Evolutionary conservation across 768 basidiomycete genomes (phyloP).

Genomic region (Hygrocybe coccinea): DNA sequence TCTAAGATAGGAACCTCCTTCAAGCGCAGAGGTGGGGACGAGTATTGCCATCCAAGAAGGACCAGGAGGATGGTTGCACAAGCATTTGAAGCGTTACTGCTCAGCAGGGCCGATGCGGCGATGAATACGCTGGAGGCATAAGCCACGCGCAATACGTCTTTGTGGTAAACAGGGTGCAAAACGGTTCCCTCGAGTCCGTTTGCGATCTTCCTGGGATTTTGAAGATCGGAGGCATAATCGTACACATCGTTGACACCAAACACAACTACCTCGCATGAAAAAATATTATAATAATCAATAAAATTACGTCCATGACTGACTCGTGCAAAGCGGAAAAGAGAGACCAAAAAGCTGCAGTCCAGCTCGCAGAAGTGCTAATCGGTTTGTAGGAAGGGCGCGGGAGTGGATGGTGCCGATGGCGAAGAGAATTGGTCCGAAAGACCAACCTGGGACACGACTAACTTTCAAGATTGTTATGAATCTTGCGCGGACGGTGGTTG

Average conservation of each 20-base stretch:
- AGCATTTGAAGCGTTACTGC: neutral
- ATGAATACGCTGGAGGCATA: neutral
- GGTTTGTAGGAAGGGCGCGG: neutral
- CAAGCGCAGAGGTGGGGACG: neutral
- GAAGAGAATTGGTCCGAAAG: neutral
- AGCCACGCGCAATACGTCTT: neutral
- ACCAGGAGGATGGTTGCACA: neutral
- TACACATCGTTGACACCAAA: neutral
- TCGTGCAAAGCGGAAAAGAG: neutral
- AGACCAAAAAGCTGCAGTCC: neutral
- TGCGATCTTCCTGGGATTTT: neutral
- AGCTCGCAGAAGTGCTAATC: neutral
- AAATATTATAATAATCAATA: neutral
- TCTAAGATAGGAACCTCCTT: neutral
- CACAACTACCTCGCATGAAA: neutral
- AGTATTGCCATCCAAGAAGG: neutral
- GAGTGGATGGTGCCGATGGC: neutral
- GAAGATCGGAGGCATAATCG: neutral
- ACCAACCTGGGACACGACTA: neutral
- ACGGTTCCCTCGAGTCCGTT: neutral
- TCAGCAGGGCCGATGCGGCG: neutral
- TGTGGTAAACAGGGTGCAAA: neutral
- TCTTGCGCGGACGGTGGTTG: too few species aligned
- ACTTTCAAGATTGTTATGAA: neutral
- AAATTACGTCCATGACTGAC: neutral